phyloP scores from a whole-genome alignment of 1,284 basidiomycete genomes.

The Ustilago nuda region DNA sequence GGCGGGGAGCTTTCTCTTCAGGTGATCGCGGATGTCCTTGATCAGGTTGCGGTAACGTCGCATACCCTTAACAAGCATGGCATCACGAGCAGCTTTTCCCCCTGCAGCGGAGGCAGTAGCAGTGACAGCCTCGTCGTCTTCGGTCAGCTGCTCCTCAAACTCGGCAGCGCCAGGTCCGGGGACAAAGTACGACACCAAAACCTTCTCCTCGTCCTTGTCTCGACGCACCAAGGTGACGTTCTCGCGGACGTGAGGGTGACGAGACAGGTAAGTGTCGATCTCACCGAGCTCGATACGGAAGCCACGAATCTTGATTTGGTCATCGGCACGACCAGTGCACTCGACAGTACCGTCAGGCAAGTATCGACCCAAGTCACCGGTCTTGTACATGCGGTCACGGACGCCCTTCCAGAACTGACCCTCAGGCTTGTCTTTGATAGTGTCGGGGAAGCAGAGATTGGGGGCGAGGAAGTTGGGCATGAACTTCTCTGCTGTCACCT shows the following conservation, averaged over 20 bases:
- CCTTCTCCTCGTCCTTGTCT: slow-evolving; percentile 99
- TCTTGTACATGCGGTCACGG: slow-evolving; percentile 96
- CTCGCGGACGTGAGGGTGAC: slow-evolving; percentile 92
- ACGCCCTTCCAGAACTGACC: slow-evolving; percentile 86
- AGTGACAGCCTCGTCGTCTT: slow-evolving; percentile 69
- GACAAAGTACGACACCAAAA: slow-evolving; percentile 98
- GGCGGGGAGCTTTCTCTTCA: slow-evolving; percentile 95
- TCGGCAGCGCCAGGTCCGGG: slow-evolving; percentile 79
- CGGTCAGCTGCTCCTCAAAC: slow-evolving; percentile 76
- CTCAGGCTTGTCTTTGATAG: slow-evolving; percentile 59
- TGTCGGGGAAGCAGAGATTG: slow-evolving; percentile 58
- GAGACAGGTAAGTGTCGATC: slow-evolving; percentile 95
- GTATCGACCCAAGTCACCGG: slow-evolving; percentile 95
- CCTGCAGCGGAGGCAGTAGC: slow-evolving; percentile 32
- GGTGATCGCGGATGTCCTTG: slow-evolving; percentile 86
- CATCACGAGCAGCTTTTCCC: slow-evolving; percentile 42
- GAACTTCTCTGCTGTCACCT: slow-evolving; percentile 79
- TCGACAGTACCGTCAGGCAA: slow-evolving; percentile 93
- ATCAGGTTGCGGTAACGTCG: slow-evolving; percentile 78
- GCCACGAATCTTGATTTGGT: slow-evolving; percentile 99
- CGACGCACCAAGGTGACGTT: slow-evolving; percentile 96
- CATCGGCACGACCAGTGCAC: slow-evolving; percentile 96
- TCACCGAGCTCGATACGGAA: slow-evolving; percentile 99
- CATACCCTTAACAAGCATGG: slow-evolving; percentile 63
- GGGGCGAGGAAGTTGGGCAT: slow-evolving; percentile 67